These are phyloP conservation scores for Microstegium vimineum DNA, from an alignment of 176 grass and related monocot genomes.

Conservation along the genomic window DNA sequence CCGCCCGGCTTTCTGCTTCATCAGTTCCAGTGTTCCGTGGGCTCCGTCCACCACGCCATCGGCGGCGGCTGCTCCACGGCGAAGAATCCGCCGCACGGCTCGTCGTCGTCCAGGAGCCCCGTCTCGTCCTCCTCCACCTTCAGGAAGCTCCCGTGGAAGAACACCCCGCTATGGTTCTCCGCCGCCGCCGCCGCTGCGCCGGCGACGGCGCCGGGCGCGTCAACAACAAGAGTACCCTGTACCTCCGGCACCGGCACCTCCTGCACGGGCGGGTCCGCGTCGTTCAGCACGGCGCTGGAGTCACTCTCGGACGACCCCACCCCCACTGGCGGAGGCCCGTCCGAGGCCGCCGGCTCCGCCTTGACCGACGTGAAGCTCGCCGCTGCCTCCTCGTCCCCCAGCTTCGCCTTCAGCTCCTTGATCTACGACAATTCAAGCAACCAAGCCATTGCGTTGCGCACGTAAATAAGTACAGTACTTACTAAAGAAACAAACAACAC, in stretches of 20 bases:
- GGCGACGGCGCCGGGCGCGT: not conserved
- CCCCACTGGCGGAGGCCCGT: slow-evolving; percentile 22
- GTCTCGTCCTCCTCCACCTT: slow-evolving; percentile 70
- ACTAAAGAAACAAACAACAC: no score
- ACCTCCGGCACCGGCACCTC: not conserved
- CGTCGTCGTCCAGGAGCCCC: slow-evolving; percentile 56
- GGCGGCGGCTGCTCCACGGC: slow-evolving; percentile 62
- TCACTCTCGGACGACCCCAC: slow-evolving; percentile 70
- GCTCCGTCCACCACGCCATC: slow-evolving; percentile 64
- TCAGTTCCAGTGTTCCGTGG: slow-evolving; percentile 52
- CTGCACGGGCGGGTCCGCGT: slow-evolving; percentile 22
- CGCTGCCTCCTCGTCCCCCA: slow-evolving; percentile 41
- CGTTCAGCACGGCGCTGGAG: slow-evolving; percentile 65
- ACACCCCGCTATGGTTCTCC: slow-evolving; percentile 1
- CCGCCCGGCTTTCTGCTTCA: not conserved
- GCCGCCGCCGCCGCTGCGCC: not conserved
- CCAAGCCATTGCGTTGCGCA: not conserved
- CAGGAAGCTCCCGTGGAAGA: slow-evolving; percentile 45
- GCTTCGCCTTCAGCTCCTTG: slow-evolving; percentile 68
- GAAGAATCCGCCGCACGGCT: slow-evolving; percentile 60
- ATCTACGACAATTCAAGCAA: slow-evolving; percentile 22
- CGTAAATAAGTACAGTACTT: no score
- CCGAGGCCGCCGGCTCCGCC: slow-evolving; percentile 47
- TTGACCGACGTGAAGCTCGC: slow-evolving; percentile 73
- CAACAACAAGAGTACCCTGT: not conserved